Percentiles rank a stretch among this genome's conserved stretches.
phyloP scores from a whole-genome alignment of 1,139 yeast genomes.

The Geotrichum histeridarum region DNA sequence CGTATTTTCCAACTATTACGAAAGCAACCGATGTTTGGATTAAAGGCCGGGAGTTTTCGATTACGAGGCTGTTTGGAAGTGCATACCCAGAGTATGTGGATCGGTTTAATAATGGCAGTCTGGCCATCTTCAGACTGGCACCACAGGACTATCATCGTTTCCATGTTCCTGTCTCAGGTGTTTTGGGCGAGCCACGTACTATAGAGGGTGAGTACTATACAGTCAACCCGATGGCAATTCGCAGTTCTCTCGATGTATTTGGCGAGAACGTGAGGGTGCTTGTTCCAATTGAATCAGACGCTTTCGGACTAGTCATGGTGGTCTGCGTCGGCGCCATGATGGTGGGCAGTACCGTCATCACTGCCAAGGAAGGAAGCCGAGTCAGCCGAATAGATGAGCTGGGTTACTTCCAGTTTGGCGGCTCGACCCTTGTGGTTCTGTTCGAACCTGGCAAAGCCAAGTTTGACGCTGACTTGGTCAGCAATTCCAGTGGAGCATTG shows the following conservation, averaged over 20 bases:
- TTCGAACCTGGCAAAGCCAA: conserved; percentile 43
- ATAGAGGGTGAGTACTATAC: conserved; percentile 92
- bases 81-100: conserved; percentile 49
- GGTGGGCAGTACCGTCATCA: conserved; percentile 86
- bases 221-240: conserved; percentile 94
- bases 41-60: conserved; percentile 74
- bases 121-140: conserved; percentile 82
- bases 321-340: conserved; percentile 96
- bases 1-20: conserved; percentile 57
- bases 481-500: conserved; percentile 61
- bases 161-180: conserved; percentile 81
- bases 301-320: conserved; percentile 72
- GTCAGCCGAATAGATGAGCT: conserved; percentile 76
- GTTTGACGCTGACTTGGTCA: conserved; percentile 69
- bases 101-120: conserved; percentile 50
- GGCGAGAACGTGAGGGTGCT: conserved; percentile 85
- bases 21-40: conserved; percentile 80
- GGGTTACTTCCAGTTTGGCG: conserved; percentile 95
- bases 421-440: conserved; percentile 73
- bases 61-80: conserved; percentile 58
- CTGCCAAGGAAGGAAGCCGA: conserved; percentile 55
- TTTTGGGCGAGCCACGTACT: conserved; percentile 55
- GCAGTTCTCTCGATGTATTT: conserved; percentile 82
- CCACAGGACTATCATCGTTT: conserved; percentile 97
- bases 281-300: conserved; percentile 65